phyloP scores from a whole-genome alignment of 129 eudicot genomes.

The Mikania micrantha region DNA sequence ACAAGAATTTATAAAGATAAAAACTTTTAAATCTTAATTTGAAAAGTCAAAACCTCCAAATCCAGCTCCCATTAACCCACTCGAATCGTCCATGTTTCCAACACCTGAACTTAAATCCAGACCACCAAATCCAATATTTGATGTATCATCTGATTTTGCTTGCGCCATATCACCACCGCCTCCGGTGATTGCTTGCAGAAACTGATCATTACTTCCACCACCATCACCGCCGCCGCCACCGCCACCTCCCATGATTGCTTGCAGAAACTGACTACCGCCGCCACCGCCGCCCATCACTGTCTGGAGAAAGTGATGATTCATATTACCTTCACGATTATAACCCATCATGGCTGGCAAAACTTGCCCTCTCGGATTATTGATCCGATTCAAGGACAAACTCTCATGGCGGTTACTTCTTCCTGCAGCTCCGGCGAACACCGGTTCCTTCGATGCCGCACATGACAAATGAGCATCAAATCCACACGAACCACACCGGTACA shows the following conservation, averaged over 20 bases:
- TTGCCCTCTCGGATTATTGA: background rate
- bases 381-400: background rate
- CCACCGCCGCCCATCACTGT: constrained; percentile 18
- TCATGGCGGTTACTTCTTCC: background rate
- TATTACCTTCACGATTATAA: background rate
- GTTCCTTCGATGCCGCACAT: constrained; percentile 17
- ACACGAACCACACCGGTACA: constrained; percentile 36
- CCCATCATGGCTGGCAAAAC: background rate
- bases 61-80: constrained; percentile 17
- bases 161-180: constrained; percentile 8
- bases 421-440: constrained; percentile 13
- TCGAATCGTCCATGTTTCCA: constrained; percentile 14
- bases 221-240: background rate
- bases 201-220: too few relatives aligned
- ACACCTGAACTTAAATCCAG: constrained; percentile 9
- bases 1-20: too few relatives aligned
- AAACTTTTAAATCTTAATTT: too few relatives aligned
- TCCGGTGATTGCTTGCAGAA: too few relatives aligned
- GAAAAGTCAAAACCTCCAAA: constrained; percentile 10
- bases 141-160: constrained; percentile 5
- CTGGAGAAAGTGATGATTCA: constrained; percentile 14
- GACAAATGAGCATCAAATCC: constrained; percentile 53
- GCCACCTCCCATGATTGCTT: background rate
- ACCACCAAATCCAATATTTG: constrained; percentile 14
- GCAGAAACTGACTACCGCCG: background rate